A percentile compares a stretch with the other conserved stretches of the same genome.
Conservation (phyloP, 352 stramenopile species). For the Blastocystis sp. region DNA sequence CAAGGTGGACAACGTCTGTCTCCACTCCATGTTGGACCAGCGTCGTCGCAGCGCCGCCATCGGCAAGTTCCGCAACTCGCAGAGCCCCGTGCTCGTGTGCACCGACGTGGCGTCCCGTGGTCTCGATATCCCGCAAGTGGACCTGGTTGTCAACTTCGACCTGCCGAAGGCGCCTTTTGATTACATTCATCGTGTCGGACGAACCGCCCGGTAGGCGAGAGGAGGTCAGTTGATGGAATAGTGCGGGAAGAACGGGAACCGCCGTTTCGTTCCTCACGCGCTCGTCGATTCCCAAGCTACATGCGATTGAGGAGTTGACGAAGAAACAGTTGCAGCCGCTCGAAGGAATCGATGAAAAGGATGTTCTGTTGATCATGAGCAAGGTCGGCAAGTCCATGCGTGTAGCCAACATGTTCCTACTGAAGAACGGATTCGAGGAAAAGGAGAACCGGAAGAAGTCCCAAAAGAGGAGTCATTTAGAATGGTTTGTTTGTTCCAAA, state of each 20-base stretch:
- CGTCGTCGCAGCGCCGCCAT: conserved; percentile 80
- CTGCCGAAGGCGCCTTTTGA: conserved; percentile 82
- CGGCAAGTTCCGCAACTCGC: conserved; percentile 87
- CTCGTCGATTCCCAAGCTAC: conserved; percentile 72
- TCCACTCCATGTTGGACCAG: conserved; percentile 89
- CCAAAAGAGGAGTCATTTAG: conserved; percentile 61
- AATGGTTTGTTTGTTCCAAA: background rate
- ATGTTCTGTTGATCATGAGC: conserved; percentile 84
- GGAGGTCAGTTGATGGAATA: background rate
- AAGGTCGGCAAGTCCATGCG: conserved; percentile 82
- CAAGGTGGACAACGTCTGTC: conserved; percentile 74
- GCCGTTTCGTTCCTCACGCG: conserved; percentile 86
- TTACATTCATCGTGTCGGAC: conserved; percentile 91
- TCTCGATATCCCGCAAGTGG: conserved; percentile 86
- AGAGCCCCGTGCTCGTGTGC: conserved; percentile 81
- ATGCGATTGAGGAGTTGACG: conserved; percentile 81
- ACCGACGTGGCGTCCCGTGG: conserved; percentile 90
- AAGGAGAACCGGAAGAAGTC: conserved; percentile 69
- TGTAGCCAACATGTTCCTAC: conserved; percentile 80
- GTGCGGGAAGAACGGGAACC: conserved; percentile 75
- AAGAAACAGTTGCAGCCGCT: conserved; percentile 81
- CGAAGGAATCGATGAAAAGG: conserved; percentile 74
- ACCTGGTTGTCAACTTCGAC: conserved; percentile 93
- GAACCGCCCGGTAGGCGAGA: conserved; percentile 69
- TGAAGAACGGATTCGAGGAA: conserved; percentile 75